phyloP scores from a whole-genome alignment of 176 grass and related monocot species.

The Poa annua region DNA sequence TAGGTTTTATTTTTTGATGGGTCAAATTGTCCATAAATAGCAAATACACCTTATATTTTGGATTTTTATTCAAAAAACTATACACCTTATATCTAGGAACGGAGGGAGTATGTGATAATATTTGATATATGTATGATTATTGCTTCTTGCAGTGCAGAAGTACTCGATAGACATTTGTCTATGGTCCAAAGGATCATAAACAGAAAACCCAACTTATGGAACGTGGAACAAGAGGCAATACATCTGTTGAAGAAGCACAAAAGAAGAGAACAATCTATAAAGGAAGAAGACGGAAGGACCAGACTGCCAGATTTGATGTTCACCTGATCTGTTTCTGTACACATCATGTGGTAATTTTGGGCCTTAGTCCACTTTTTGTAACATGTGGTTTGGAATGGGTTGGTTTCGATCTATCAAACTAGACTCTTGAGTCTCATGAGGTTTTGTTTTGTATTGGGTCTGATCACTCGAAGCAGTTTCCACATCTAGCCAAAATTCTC shows the following conservation, averaged over 20 bases:
- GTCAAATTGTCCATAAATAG: no score
- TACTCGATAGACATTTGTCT: conserved; percentile 83
- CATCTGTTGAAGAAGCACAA: conserved; percentile 84
- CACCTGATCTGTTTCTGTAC: conserved; percentile 1
- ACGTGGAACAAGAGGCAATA: conserved; percentile 82
- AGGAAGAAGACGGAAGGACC: conserved; percentile 80
- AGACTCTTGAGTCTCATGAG: no score
- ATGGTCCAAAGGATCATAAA: conserved; percentile 76
- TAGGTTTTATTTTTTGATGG: no score
- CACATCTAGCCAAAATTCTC: conserved; percentile 38
- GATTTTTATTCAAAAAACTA: no score
- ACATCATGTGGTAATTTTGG: conserved; percentile 10
- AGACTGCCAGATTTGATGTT: conserved; percentile 34
- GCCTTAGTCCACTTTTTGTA: conserved; percentile 28
- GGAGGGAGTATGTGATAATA: not conserved
- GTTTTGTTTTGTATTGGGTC: not conserved
- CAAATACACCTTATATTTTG: no score
- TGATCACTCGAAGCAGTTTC: conserved; percentile 28
- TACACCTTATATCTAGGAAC: no score
- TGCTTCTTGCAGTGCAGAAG: conserved; percentile 79
- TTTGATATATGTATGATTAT: conserved; percentile 25
- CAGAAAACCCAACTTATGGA: conserved; percentile 78
- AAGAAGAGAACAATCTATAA: conserved; percentile 66
- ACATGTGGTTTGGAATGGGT: not conserved
- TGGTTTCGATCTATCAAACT: not conserved